Conservation (phyloP, 1,139 yeast species). For the Meyerozyma athensensis region DNA sequence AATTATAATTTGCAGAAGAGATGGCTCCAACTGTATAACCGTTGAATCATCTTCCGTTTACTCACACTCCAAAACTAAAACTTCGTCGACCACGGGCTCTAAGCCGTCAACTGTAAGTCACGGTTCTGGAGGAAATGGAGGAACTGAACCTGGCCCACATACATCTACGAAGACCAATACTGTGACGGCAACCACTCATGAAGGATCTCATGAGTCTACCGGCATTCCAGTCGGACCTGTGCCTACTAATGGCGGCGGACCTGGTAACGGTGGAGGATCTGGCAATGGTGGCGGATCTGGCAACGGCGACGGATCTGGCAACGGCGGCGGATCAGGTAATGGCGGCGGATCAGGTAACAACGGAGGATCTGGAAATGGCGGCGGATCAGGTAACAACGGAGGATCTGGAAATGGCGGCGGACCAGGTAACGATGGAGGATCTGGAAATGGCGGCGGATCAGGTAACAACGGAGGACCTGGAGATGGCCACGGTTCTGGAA, state of each 20-base stretch:
- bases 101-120: neutral
- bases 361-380: neutral
- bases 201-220: neutral
- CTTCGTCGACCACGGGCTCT: neutral
- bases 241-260: neutral
- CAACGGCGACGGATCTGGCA: neutral
- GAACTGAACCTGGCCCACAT: neutral
- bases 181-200: neutral
- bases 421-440: neutral
- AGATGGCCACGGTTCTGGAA: neutral
- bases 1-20: slow-evolving; percentile 1
- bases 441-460: neutral
- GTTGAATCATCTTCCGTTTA: slow-evolving; percentile 1
- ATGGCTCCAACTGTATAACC: slow-evolving; percentile 1
- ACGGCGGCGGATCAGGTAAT: neutral
- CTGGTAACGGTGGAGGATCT: neutral
- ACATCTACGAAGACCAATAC: neutral
- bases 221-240: neutral
- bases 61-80: neutral
- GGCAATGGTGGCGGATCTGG: neutral
- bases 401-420: neutral
- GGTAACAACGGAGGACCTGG: neutral
- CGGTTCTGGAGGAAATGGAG: neutral
- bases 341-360: neutral
- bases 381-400: no score